Evolutionary conservation across 805 yeast genomes (phyloP), one percentile per base, ranked within the genome.

Genomic region (Schwanniomyces vanrijiae): DNA sequence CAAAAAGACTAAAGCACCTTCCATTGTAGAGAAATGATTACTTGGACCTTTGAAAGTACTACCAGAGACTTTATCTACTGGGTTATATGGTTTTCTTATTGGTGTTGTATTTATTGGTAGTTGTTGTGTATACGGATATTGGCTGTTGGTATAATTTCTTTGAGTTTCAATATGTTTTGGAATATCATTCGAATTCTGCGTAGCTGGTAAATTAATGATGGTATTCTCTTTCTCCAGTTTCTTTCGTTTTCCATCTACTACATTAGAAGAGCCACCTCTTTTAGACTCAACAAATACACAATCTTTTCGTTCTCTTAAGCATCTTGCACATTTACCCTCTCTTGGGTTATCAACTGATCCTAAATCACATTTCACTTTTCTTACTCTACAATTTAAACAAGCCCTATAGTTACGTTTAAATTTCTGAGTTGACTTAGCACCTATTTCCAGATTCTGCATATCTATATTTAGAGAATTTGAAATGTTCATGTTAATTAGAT

Each of bases 361-460:
- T 54, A 91, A 68, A 60, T 90, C 96, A 69, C 98, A 91, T 58
- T 83, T 83, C 37, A 89, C 88, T 59, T 91, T 92, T 37, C 96
- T 77, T 5, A 83, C 80, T 14, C 97, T 78, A 62, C 98, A 91
- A 65, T 83, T 88, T 42, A 88, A 66, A 58, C 98, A 91, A 1
- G 97, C 97, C 51, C 81, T 77, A 62, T 88, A 91, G 50, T 83
- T 81, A 52, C 96, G 70, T 54, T 72, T 79, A 71, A 77, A 85
- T 48, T 65, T 67, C 18, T 31, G 47, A 22, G 21, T 14, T 18
- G 16, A 9, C 14, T 39, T 21, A 20, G 4, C 25, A 37, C 25
- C 18, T 5, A 11, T 3, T 4, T 31, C 35, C 5, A 6, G 7
- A 13, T 13, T 16, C 2, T 16, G 19, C 4, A 7, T 14, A 16